A percentile compares a stretch with the other conserved stretches of the same genome.
These are phyloP conservation scores for Hamamelis virginiana DNA, from an alignment of 164 flowering plant genomes.

Conservation along the genomic window DNA sequence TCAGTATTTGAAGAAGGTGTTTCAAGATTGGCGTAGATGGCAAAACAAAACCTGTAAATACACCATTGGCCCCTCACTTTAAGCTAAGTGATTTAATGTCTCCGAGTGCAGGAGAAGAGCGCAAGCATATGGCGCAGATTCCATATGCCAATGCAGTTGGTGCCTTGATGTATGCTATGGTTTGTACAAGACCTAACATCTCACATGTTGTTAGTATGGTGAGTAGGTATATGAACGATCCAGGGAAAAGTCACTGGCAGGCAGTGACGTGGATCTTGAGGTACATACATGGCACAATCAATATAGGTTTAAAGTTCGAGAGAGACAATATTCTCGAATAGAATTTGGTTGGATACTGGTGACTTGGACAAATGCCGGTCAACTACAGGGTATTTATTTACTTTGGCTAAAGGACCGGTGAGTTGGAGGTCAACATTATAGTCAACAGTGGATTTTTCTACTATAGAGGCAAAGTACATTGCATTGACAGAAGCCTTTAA, in stretches of 20 bases:
- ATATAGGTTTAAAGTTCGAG: conserved; percentile 1
- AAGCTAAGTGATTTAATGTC: not conserved
- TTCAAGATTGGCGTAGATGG: not conserved
- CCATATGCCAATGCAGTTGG: not conserved
- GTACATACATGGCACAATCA: not conserved
- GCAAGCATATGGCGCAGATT: not conserved
- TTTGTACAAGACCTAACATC: too few species aligned
- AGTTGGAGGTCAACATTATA: conserved; percentile 1
- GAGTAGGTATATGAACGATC: too few species aligned
- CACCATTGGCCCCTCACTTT: conserved; percentile 2
- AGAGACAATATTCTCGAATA: not conserved
- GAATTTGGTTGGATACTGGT: not conserved
- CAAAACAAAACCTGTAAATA: not conserved
- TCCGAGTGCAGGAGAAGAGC: not conserved
- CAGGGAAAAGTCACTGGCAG: too few species aligned
- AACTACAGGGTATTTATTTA: conserved; percentile 5
- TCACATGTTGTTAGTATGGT: too few species aligned
- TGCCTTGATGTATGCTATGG: not conserved
- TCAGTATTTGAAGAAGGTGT: not conserved
- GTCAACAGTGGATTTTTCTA: not conserved
- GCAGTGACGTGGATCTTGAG: too few species aligned
- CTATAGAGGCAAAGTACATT: not conserved
- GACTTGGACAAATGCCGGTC: not conserved
- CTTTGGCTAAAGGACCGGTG: not conserved
- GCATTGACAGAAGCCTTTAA: too few species aligned